phyloP scores from a whole-genome alignment of 2,329 filamentous ascomycete genomes.

The Xylaria polymorpha region DNA sequence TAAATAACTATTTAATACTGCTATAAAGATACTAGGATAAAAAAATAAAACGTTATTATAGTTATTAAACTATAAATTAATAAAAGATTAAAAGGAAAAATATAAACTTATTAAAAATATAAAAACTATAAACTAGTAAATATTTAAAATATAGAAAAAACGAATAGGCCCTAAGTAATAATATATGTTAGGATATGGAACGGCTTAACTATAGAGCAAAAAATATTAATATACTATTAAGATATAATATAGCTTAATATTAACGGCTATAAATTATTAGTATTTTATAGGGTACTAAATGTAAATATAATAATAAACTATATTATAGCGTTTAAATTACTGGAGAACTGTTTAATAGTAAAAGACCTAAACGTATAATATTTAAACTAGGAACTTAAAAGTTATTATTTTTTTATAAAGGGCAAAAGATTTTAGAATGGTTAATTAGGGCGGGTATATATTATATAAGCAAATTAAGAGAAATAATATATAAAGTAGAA shows the following conservation, averaged over 20 bases:
- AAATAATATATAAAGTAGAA: slow-evolving; percentile 16
- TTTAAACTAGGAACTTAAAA: slow-evolving; percentile 14
- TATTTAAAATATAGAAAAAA: slow-evolving; percentile 16
- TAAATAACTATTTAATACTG: slow-evolving; percentile 20
- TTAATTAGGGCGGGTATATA: slow-evolving; percentile 7
- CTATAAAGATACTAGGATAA: slow-evolving; percentile 23
- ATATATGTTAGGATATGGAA: slow-evolving; percentile 21
- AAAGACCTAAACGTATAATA: slow-evolving; percentile 21
- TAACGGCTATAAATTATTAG: slow-evolving; percentile 14
- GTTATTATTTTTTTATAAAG: slow-evolving; percentile 17
- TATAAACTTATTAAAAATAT: slow-evolving; percentile 18
- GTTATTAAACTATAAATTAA: slow-evolving; percentile 26
- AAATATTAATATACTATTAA: slow-evolving; percentile 23
- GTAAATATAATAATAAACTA: slow-evolving; percentile 22
- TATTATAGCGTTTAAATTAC: slow-evolving; percentile 19
- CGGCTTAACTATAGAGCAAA: neutral
- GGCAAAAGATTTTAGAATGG: slow-evolving; percentile 8
- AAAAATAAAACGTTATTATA: slow-evolving; percentile 24
- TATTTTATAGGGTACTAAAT: slow-evolving; percentile 22
- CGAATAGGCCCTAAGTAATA: slow-evolving; percentile 15
- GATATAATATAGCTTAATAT: slow-evolving; percentile 24
- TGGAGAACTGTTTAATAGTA: slow-evolving; percentile 22
- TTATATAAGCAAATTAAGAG: slow-evolving; percentile 10
- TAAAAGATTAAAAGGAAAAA: slow-evolving; percentile 18
- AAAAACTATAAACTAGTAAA: slow-evolving; percentile 16